A percentile compares a stretch with the other conserved stretches of the same genome.
phyloP scores from a whole-genome alignment of 192 early-diverging fungal genomes.

The Chytriomyces sp. region DNA sequence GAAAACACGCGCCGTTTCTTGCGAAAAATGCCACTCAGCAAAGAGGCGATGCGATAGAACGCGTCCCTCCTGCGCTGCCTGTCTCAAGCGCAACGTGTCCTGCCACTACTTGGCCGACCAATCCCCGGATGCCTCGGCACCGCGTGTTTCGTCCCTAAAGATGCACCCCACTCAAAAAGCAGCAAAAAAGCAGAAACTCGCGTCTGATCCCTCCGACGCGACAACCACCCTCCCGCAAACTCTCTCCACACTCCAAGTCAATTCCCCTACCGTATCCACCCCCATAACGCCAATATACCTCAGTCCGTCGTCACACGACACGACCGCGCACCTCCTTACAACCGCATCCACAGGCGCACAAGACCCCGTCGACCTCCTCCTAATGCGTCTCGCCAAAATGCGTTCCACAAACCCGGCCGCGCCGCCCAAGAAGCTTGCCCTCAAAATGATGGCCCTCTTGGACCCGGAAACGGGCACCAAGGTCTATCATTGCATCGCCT shows the following conservation, averaged over 20 bases:
- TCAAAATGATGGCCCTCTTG: neutral
- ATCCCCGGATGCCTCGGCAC: neutral
- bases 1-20: neutral
- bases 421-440: neutral
- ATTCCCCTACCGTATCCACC: neutral
- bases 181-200: neutral
- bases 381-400: neutral
- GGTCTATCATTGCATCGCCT: neutral
- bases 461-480: neutral
- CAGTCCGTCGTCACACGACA: neutral
- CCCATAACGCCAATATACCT: neutral
- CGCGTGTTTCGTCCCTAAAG: neutral
- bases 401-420: neutral
- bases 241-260: neutral
- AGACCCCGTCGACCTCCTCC: neutral
- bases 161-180: neutral
- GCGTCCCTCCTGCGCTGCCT: neutral
- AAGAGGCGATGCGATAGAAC: neutral
- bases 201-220: neutral
- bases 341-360: neutral
- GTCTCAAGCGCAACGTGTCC: neutral
- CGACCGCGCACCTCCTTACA: neutral
- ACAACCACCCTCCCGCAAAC: neutral
- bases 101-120: neutral
- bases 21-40: neutral